These are phyloP conservation scores for Apiotrichum mycotoxinovorans DNA, from an alignment of 1,284 basidiomycete species.

Conservation along the genomic window DNA sequence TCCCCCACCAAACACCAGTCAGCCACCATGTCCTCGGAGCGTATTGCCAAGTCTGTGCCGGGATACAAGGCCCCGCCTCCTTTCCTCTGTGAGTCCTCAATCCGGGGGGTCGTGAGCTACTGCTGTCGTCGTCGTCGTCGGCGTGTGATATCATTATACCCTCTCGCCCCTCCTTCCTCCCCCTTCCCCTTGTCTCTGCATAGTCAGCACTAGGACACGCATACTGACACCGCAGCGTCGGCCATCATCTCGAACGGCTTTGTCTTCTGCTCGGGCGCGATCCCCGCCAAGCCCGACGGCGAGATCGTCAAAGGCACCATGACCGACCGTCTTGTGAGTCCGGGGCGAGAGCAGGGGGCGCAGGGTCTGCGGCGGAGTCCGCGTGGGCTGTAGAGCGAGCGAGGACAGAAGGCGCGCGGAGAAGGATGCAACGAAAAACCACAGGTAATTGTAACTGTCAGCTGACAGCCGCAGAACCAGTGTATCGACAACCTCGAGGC, in stretches of 20 bases:
- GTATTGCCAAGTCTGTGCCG: constrained; percentile 24
- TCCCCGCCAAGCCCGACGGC: constrained; percentile 57
- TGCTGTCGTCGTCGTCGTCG: too few relatives aligned
- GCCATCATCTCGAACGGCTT: constrained; percentile 54
- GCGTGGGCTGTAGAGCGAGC: background rate
- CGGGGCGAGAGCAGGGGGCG: background rate
- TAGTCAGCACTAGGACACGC: background rate
- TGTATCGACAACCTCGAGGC: constrained; percentile 60
- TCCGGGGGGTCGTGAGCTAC: background rate
- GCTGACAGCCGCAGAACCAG: constrained; percentile 50
- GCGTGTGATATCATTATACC: too few relatives aligned
- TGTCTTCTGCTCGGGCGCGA: constrained; percentile 61
- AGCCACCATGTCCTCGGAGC: constrained; percentile 15
- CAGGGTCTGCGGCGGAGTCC: background rate
- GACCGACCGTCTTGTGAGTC: constrained; percentile 56
- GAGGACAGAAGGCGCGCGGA: too few relatives aligned
- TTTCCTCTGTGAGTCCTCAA: constrained; percentile 50
- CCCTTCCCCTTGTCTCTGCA: background rate
- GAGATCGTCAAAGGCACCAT: constrained; percentile 58
- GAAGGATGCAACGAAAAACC: too few relatives aligned
- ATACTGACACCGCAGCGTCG: constrained; percentile 16
- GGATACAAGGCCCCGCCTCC: constrained; percentile 52
- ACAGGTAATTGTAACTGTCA: too few relatives aligned
- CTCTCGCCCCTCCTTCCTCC: background rate
- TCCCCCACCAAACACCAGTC: background rate